Base-by-base conservation (phyloP, 805 yeast genomes). In the Starmerella asiatica region DNA sequence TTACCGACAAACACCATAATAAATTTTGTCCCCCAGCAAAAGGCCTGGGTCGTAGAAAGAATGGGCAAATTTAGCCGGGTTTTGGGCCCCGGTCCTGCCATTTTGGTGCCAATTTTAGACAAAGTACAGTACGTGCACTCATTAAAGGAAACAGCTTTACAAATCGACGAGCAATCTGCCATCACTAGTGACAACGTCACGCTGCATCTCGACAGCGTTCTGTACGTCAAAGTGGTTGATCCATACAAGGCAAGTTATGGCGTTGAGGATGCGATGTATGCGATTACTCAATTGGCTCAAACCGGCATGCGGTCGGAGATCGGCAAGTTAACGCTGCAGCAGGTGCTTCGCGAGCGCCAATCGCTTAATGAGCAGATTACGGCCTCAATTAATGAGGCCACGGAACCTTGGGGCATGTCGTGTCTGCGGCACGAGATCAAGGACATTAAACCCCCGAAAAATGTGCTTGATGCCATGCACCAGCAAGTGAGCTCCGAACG, bases 241-340 rank as follows among this genome's bases (percentile, higher is more conserved):
- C 81, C 93, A 4, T 82, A 77, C 57, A 80, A 78, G 62, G 93
- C 93, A 3, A 72, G 82, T 32, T 82, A 82, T 52, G 93, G 93
- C 12, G 93, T 82, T 16, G 93, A 83, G 55, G 86, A 82, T 53
- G 83, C 85, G 36, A 82, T 77, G 54, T 83, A 79, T 56, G 93
- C 93, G 29, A 75, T 83, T 39, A 67, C 79, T 30, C 93, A 83
- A 59, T 68, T 83, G 48, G 93, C 93, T 0, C 93, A 82, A 58
- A 83, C 94, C 9, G 80, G 93, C 12, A 82, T 82, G 94, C 68
- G 94, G 53, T 75, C 84, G 1, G 94, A 82, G 58, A 82, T 82
- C 54, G 93, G 94, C 37, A 82, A 80, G 48, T 63, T 82, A 64
- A 68, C 85, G 3, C 68, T 82, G 51, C 93, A 83, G 56, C 73